Conservation (phyloP, 768 basidiomycete species). For the Tulasnella sp. region DNA sequence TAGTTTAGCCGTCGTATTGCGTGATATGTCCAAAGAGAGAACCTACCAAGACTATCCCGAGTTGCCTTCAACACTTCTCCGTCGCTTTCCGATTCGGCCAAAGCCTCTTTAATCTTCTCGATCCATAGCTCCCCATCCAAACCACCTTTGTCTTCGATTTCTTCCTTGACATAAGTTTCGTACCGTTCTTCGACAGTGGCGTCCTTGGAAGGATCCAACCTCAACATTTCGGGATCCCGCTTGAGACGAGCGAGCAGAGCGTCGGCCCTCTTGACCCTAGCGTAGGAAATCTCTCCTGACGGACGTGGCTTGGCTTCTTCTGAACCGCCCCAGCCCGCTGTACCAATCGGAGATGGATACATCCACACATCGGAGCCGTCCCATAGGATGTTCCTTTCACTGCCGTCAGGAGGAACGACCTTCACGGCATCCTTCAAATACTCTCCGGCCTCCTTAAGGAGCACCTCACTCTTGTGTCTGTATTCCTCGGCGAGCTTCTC, state of each 20-base stretch:
- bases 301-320: conserved; percentile 28
- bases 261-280: conserved; percentile 52
- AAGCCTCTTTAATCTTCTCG: conserved; percentile 34
- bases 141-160: conserved; percentile 45
- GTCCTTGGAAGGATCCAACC: conserved; percentile 55
- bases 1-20: too few species aligned
- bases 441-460: conserved; percentile 48
- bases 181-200: conserved; percentile 37
- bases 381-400: conserved; percentile 36
- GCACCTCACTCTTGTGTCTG: conserved; percentile 55
- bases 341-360: conserved; percentile 38
- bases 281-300: conserved; percentile 23
- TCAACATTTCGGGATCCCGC: conserved; percentile 61
- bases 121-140: conserved; percentile 48
- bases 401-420: conserved; percentile 71
- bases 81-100: conserved; percentile 36
- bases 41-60: conserved; percentile 46
- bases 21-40: too few species aligned
- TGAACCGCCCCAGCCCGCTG: conserved; percentile 13
- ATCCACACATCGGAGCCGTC: conserved; percentile 84
- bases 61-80: conserved; percentile 42
- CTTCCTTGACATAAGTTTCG: conserved; percentile 40
- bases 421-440: conserved; percentile 80
- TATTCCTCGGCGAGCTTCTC: conserved; percentile 62
- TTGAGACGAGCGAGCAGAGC: conserved; percentile 59